Evolutionary conservation across 1,284 basidiomycete species (phyloP), one percentile per base, ranked within the genome.

Genomic region (Marasmius tenuissimus): DNA sequence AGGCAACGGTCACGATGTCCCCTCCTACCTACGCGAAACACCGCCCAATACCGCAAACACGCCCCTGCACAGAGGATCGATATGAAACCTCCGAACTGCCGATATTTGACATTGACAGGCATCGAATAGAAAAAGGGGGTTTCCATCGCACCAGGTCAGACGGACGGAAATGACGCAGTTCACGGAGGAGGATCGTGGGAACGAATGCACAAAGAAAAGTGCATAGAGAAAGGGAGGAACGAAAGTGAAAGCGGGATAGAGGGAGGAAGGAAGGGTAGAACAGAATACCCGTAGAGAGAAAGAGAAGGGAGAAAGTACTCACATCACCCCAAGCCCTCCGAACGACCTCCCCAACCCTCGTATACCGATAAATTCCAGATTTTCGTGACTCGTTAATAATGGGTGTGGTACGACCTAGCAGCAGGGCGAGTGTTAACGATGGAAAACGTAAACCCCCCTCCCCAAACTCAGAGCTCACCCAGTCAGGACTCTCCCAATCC

Each of bases 401-500:
- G 89, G 78, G 63, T 91, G 89, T 1, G 89, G 88, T n/a, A 88
- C 86, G 65, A 91, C 45, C 45, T 47, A 20, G 89, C 87, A 87
- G 89, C 11, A 42, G 6, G 6, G n/a, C 45, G 20, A 47, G 20
- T 2, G 14, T 20, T 14, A 20, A 7, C 45, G 20, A n/a, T 27
- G n/a, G n/a, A n/a, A n/a, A n/a, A n/a, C n/a, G n/a, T 27, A 2
- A 4, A 1, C 16, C 16, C 45, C 11, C 16, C n/a, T 47, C 8
- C 8, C 11, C 9, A 47, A 47, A 47, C 16, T 6, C 40, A 6
- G 3, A 12, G n/a, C 9, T 14, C 9, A 47, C 18, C 62, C 62
- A 63, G 68, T 91, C 88, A 0, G 89, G 89, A 58, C 78, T 80
- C 66, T 85, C 81, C 89, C 89, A 91, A 65, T 90, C 87, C 89